Conservation (phyloP, 1,284 basidiomycete genomes). For the Irpex sp. region DNA sequence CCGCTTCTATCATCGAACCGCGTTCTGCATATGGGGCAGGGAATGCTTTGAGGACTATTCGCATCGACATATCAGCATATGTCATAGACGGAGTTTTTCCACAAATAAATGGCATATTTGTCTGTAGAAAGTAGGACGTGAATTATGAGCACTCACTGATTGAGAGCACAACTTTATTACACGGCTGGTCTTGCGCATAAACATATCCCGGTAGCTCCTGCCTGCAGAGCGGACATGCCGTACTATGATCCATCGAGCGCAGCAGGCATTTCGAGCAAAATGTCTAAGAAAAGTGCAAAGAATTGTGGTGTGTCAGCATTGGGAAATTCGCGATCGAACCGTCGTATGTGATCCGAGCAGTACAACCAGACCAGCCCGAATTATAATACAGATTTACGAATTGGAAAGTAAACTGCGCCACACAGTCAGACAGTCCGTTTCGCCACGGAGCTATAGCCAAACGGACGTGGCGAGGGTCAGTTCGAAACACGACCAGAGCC, state of each 20-base stretch:
- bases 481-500: no score
- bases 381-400: no score
- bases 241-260: slow-evolving; percentile 82
- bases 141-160: slow-evolving; percentile 49
- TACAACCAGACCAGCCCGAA: no score
- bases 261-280: slow-evolving; percentile 89
- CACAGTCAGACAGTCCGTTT: no score
- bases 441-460: no score
- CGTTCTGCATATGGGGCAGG: slow-evolving; percentile 52
- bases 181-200: slow-evolving; percentile 77
- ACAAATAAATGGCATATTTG: no score
- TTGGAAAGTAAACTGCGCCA: no score
- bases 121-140: no score
- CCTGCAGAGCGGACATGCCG: slow-evolving; percentile 82
- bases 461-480: no score
- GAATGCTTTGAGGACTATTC: slow-evolving; percentile 58
- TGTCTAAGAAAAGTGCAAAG: slow-evolving; percentile 44
- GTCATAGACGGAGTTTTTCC: no score
- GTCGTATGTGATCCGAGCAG: no score
- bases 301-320: not conserved
- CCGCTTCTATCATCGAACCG: slow-evolving; percentile 56
- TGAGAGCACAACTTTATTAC: slow-evolving; percentile 63
- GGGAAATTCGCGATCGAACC: no score
- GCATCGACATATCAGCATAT: not conserved
- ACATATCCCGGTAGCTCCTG: slow-evolving; percentile 67